phyloP scores from a whole-genome alignment of 2,329 filamentous ascomycete genomes.

The Cytospora paraplurivora region DNA sequence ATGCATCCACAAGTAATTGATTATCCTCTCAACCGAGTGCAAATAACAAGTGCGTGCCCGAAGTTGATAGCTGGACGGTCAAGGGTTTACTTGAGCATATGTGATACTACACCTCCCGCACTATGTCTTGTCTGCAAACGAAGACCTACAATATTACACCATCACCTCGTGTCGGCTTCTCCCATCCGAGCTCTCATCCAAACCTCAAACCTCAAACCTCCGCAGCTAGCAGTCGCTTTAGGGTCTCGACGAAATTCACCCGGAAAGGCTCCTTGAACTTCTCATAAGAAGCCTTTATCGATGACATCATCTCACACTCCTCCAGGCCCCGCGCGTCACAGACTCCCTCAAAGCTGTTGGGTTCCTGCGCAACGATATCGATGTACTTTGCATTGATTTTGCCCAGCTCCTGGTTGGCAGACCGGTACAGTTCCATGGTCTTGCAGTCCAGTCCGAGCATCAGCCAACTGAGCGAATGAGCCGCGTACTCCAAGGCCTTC shows the following conservation, averaged over 20 bases:
- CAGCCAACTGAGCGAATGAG: slow-evolving; percentile 17
- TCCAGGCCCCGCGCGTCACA: neutral
- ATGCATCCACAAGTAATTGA: too few relatives aligned
- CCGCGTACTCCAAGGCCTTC: slow-evolving; percentile 5
- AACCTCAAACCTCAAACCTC: neutral
- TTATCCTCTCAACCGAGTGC: too few relatives aligned
- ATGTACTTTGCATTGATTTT: neutral
- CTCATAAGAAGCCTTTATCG: slow-evolving; percentile 3
- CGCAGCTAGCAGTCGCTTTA: slow-evolving; percentile 10
- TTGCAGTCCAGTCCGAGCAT: slow-evolving; percentile 21
- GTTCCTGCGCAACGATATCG: neutral
- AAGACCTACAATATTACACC: neutral
- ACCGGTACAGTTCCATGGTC: slow-evolving; percentile 11
- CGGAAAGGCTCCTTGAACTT: slow-evolving; percentile 7
- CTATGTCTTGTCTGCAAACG: neutral
- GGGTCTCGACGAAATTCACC: neutral
- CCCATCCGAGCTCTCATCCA: neutral
- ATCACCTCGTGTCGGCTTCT: neutral
- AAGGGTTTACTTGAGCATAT: too few relatives aligned
- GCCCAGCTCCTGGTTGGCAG: slow-evolving; percentile 7
- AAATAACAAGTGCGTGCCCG: too few relatives aligned
- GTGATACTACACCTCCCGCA: too few relatives aligned
- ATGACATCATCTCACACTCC: slow-evolving; percentile 9
- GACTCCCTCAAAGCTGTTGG: neutral
- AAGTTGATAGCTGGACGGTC: too few relatives aligned